Evolutionary conservation across 176 grass and related monocot genomes (phyloP), one percentile per base, ranked within the genome.

Genomic region (Zoysia japonica): DNA sequence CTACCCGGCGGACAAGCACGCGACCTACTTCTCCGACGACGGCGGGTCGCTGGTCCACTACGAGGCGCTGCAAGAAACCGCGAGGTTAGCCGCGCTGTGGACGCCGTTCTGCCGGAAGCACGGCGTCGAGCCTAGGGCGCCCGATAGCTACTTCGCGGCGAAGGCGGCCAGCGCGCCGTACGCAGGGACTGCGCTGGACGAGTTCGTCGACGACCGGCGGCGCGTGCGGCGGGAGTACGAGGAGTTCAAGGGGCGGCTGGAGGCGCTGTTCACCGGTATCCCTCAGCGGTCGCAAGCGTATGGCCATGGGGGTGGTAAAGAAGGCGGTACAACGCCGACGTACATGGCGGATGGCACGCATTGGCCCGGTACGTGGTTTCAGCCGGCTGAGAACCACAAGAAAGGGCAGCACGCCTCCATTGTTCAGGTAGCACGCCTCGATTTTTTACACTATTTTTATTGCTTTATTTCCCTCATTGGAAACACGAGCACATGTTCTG

Each of bases 81-180:
- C 79, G 65, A 77, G 65, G 68, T 87, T 87, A 47, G 85, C 85
- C 17, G 42, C 7, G 7, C 37, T 77, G 19, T 87, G 85, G 85
- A 79, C 82, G 40, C 85, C 85, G 8, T 87, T 87, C 56, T 87
- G 85, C 85, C 65, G 79, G 45, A 87, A 87, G 19, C 85, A 87
- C 47, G 40, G 54, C 72, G 77, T 87, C 65, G 85, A 87, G 11
- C 85, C 85, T 16, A 76, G 85, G 51, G 79, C 78, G 43, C 85
- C 85, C 19, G 72, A 82, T 72, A 87, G 79, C 65, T 87, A 87
- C 62, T 87, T 87, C 64, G 5, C 72, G 20, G 48, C 71, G 6
- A 87, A 87, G 66, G 45, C 45, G 45, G 45, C 45, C 37, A 56
- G 3, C 72, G 65, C 10, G 45, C 65, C 78, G 4, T 82, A 81